phyloP scores from a whole-genome alignment of 2,329 filamentous ascomycete species.

The Pseudogymnoascus sp. region DNA sequence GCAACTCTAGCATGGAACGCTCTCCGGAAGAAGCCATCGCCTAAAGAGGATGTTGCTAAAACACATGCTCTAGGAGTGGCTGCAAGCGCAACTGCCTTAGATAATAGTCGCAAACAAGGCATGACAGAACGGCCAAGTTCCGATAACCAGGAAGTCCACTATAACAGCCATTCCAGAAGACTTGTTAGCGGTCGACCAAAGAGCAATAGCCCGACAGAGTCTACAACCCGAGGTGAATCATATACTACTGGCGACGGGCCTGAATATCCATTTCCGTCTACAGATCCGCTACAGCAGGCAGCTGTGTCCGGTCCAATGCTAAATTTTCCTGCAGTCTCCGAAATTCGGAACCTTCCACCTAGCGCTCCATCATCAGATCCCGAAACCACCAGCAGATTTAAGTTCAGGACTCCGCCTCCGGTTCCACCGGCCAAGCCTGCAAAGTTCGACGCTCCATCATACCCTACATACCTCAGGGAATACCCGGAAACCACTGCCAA shows the following conservation, averaged over 20 bases:
- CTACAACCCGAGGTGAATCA: slow-evolving; percentile 18
- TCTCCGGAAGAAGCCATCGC: slow-evolving; percentile 25
- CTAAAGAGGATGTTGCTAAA: slow-evolving; percentile 21
- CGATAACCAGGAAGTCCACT: slow-evolving; percentile 21
- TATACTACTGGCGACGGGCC: slow-evolving; percentile 21
- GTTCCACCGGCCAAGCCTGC: slow-evolving; percentile 19
- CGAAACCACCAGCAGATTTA: slow-evolving; percentile 27
- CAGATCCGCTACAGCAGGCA: slow-evolving; percentile 23
- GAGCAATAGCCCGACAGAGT: slow-evolving; percentile 13
- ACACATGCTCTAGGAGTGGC: slow-evolving; percentile 22
- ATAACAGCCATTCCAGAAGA: slow-evolving; percentile 28
- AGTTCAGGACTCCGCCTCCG: slow-evolving; percentile 11
- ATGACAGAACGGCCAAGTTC: slow-evolving; percentile 11
- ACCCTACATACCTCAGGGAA: slow-evolving; percentile 31
- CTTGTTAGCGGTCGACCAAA: slow-evolving; percentile 19
- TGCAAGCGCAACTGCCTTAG: slow-evolving; percentile 22
- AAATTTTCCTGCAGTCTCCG: slow-evolving; percentile 20
- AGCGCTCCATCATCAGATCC: slow-evolving; percentile 18
- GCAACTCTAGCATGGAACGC: slow-evolving; percentile 56
- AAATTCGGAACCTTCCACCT: slow-evolving; percentile 20
- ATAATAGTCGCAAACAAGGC: slow-evolving; percentile 17
- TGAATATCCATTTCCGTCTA: slow-evolving; percentile 27
- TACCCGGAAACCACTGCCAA: slow-evolving; percentile 28
- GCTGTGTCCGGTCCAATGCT: slow-evolving; percentile 23
- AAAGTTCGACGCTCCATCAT: slow-evolving; percentile 33